Evolutionary conservation across 805 yeast genomes (phyloP).

Genomic region (Candida hispaniensis): DNA sequence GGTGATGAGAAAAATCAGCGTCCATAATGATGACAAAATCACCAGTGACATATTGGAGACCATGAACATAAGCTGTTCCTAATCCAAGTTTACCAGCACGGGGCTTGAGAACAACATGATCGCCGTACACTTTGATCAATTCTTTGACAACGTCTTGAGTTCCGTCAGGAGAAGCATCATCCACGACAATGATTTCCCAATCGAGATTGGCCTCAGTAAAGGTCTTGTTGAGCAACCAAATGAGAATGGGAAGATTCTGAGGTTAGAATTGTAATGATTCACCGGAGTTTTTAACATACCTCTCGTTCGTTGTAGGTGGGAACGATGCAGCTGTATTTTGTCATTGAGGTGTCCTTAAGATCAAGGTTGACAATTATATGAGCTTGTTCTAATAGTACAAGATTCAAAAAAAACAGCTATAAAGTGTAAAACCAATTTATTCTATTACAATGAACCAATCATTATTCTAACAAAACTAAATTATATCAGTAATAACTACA

Average conservation of each 20-base stretch:
- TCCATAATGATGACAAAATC: conserved; percentile 73
- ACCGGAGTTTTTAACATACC: conserved; percentile 18
- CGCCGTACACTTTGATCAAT: conserved; percentile 40
- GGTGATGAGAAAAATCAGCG: conserved; percentile 76
- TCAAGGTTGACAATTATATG: too few species aligned
- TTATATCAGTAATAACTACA: too few species aligned
- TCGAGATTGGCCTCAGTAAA: conserved; percentile 45
- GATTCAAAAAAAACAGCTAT: too few species aligned
- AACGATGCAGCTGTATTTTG: too few species aligned
- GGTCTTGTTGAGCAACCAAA: conserved; percentile 58
- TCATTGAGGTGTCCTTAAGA: too few species aligned
- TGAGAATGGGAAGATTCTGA: conserved; percentile 51
- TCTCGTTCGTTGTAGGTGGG: conserved; percentile 71
- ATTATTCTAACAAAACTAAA: too few species aligned
- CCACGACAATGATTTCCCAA: conserved; percentile 73
- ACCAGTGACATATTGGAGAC: conserved; percentile 59
- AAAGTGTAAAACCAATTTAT: too few species aligned
- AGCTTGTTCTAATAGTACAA: too few species aligned
- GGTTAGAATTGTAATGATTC: neutral
- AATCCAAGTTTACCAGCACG: conserved; percentile 70
- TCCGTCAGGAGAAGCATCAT: conserved; percentile 74
- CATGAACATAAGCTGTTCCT: conserved; percentile 75
- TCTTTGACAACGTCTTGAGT: conserved; percentile 59
- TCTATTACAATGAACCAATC: too few species aligned
- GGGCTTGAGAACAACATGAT: conserved; percentile 54